Percentiles rank a stretch among this genome's conserved stretches.
phyloP scores from a whole-genome alignment of 805 yeast genomes.

The Candida gorgasii region DNA sequence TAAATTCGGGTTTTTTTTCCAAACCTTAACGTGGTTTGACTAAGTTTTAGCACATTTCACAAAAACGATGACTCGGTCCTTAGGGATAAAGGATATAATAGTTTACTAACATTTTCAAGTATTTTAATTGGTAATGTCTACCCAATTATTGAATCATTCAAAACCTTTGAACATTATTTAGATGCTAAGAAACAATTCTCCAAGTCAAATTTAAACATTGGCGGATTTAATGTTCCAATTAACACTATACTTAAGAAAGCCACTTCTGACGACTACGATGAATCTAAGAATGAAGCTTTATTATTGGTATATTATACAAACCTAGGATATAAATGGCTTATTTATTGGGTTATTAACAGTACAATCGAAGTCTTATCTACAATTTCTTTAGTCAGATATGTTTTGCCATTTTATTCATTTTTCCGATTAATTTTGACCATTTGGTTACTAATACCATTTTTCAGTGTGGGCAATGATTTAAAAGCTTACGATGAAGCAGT shows the following conservation, averaged over 20 bases:
- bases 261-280: conserved; percentile 18
- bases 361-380: conserved; percentile 40
- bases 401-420: conserved; percentile 58
- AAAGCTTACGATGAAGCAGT: conserved; percentile 9
- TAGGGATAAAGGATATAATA: conserved; percentile 5
- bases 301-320: conserved; percentile 14
- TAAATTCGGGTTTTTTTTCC: too few species aligned
- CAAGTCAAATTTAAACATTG: conserved; percentile 31
- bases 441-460: conserved; percentile 61
- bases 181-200: conserved; percentile 28
- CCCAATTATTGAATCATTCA: conserved; percentile 63
- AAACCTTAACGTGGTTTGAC: too few species aligned
- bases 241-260: conserved; percentile 33
- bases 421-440: conserved; percentile 47
- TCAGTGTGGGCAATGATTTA: conserved; percentile 10
- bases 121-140: conserved; percentile 50
- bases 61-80: neutral
- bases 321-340: conserved; percentile 40
- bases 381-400: conserved; percentile 43
- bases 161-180: conserved; percentile 50
- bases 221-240: conserved; percentile 43
- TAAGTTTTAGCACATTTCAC: too few species aligned
- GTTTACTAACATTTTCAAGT: conserved; percentile 26
- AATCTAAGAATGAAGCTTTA: conserved; percentile 11
- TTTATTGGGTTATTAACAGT: conserved; percentile 67